Evolutionary conservation across 768 basidiomycete genomes (phyloP).

Genomic region (Pleurotus tuoliensis): DNA sequence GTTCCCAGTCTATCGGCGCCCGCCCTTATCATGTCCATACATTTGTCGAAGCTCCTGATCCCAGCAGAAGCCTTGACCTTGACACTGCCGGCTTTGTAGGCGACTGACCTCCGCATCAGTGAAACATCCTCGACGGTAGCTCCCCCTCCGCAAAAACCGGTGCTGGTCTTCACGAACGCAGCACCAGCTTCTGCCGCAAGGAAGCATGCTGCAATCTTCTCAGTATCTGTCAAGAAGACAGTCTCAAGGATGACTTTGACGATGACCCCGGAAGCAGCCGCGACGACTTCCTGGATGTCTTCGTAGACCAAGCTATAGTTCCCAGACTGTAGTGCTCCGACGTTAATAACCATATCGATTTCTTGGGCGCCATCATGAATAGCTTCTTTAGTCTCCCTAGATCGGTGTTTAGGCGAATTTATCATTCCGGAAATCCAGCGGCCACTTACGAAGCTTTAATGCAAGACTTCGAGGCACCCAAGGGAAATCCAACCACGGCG

Average conservation of each 20-base stretch:
- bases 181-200: slow-evolving; percentile 49
- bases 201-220: slow-evolving; percentile 44
- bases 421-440: not conserved
- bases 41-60: slow-evolving; percentile 42
- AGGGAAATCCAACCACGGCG: slow-evolving; percentile 48
- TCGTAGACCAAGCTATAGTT: slow-evolving; percentile 31
- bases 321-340: slow-evolving; percentile 39
- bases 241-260: slow-evolving; percentile 56
- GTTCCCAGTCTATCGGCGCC: slow-evolving; percentile 54
- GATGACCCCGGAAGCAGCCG: slow-evolving; percentile 24
- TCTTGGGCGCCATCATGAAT: slow-evolving; percentile 44
- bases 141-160: slow-evolving; percentile 46
- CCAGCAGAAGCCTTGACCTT: slow-evolving; percentile 52
- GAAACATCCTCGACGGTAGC: slow-evolving; percentile 41
- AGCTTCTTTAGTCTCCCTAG: slow-evolving; percentile 43
- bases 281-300: slow-evolving; percentile 37
- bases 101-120: slow-evolving; percentile 39
- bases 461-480: slow-evolving; percentile 40
- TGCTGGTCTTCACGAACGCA: slow-evolving; percentile 51
- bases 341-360: slow-evolving; percentile 49
- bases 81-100: slow-evolving; percentile 29
- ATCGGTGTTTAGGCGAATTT: not conserved
- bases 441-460: slow-evolving; percentile 41
- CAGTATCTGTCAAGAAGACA: slow-evolving; percentile 36
- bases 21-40: slow-evolving; percentile 41